These are phyloP conservation scores for Arachis monticola DNA, from an alignment of 331 rosid genomes.

Conservation along the genomic window DNA sequence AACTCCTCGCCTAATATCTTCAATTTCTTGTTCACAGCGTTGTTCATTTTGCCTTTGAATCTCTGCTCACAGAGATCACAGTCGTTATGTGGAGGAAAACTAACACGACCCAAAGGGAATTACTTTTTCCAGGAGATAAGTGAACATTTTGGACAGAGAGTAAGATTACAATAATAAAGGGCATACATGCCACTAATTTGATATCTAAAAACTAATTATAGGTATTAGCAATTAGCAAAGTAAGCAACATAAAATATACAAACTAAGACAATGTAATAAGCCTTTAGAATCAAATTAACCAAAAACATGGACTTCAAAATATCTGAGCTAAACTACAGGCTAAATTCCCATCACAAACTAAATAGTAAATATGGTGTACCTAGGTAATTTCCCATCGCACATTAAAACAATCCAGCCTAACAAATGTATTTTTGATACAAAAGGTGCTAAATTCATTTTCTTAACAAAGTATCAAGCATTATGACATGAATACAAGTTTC, in stretches of 20 bases:
- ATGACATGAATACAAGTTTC: neutral
- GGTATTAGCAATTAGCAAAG: too few relatives aligned
- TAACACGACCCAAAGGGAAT: constrained; percentile 9
- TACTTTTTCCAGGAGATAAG: neutral
- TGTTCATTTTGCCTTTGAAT: constrained; percentile 84
- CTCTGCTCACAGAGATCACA: constrained; percentile 56
- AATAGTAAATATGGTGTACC: constrained; percentile 1
- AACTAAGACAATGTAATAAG: too few relatives aligned
- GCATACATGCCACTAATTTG: too few relatives aligned
- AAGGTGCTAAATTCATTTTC: neutral
- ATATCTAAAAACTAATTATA: too few relatives aligned
- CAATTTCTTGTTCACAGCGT: constrained; percentile 88
- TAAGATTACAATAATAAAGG: neutral
- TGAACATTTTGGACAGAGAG: neutral
- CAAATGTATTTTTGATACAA: neutral
- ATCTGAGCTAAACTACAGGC: too few relatives aligned
- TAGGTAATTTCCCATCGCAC: constrained; percentile 24
- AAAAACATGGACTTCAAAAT: too few relatives aligned
- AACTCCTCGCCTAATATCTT: constrained; percentile 73
- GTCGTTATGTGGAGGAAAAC: constrained; percentile 18
- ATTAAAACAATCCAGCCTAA: constrained; percentile 8
- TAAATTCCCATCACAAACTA: neutral
- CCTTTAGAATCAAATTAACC: too few relatives aligned
- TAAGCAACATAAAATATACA: too few relatives aligned
- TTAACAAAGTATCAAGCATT: neutral